These are phyloP conservation scores for Paramecium sexaurelia DNA, from an alignment of 73 alveolate species.

Conservation along the genomic window DNA sequence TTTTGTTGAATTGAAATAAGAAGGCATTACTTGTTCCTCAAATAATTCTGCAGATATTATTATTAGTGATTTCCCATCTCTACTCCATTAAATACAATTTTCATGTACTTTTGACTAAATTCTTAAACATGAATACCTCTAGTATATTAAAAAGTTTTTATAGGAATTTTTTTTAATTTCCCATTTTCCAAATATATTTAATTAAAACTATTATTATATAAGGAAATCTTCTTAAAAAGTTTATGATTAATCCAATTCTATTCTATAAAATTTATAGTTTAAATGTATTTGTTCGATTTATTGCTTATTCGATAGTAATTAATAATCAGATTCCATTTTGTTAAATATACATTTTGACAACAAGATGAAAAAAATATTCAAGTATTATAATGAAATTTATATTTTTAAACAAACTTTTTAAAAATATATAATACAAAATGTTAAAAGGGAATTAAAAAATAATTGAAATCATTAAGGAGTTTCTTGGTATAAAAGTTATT, in stretches of 20 bases:
- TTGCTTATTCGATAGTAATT: too few species aligned
- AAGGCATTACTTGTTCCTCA: background rate
- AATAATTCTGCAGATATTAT: background rate
- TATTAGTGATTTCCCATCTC: background rate
- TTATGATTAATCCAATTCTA: background rate
- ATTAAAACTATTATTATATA: too few species aligned
- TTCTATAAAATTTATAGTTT: background rate
- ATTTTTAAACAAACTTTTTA: too few species aligned
- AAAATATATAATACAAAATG: too few species aligned
- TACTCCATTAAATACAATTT: background rate
- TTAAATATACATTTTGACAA: too few species aligned
- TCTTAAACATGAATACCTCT: background rate
- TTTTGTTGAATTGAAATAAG: background rate
- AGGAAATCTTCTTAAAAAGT: too few species aligned
- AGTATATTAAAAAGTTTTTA: background rate
- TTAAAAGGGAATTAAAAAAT: too few species aligned
- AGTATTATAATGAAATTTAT: too few species aligned
- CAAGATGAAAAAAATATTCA: too few species aligned
- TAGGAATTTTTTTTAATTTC: background rate
- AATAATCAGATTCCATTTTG: too few species aligned
- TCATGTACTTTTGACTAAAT: background rate
- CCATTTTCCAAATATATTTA: background rate
- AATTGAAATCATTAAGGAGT: background rate
- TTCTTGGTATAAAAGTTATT: background rate
- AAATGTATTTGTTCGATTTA: background rate